A percentile compares a stretch with the other conserved stretches of the same genome.
These are phyloP conservation scores for Eucommia ulmoides DNA, from an alignment of 257 asterid species.

Conservation along the genomic window DNA sequence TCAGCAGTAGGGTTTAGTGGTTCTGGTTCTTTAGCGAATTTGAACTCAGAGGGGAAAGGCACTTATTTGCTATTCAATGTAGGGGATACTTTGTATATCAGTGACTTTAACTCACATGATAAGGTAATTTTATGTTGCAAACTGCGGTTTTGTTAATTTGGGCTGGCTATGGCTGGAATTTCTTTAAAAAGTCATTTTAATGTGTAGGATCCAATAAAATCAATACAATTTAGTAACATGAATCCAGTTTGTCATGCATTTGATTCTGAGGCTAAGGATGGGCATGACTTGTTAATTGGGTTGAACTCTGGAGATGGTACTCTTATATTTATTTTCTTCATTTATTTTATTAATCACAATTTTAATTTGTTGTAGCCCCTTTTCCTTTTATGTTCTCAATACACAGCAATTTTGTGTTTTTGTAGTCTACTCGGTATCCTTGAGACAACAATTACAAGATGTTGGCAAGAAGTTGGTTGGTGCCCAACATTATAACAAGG, in stretches of 20 bases:
- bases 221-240: constrained; percentile 79
- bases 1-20: constrained; percentile 73
- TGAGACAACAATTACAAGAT: constrained; percentile 91
- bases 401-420: too few relatives aligned
- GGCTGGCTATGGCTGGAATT: background rate
- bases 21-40: constrained; percentile 43
- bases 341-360: background rate
- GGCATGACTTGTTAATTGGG: constrained; percentile 96
- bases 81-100: constrained; percentile 80
- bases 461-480: constrained; percentile 98
- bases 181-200: constrained; percentile 17
- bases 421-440: constrained; percentile 85
- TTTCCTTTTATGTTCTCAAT: too few relatives aligned
- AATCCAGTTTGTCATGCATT: constrained; percentile 95
- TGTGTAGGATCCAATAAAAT: constrained; percentile 90
- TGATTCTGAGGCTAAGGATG: constrained; percentile 94
- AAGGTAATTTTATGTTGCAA: constrained; percentile 44
- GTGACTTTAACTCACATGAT: constrained; percentile 93
- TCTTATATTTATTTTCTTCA: background rate
- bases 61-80: constrained; percentile 87
- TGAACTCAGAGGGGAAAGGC: constrained; percentile 90
- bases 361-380: background rate
- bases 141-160: background rate
- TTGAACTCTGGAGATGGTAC: constrained; percentile 92
- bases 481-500: constrained; percentile 96